Base-by-base conservation (phyloP, 805 yeast genomes). In the Yarrowia sp. region DNA sequence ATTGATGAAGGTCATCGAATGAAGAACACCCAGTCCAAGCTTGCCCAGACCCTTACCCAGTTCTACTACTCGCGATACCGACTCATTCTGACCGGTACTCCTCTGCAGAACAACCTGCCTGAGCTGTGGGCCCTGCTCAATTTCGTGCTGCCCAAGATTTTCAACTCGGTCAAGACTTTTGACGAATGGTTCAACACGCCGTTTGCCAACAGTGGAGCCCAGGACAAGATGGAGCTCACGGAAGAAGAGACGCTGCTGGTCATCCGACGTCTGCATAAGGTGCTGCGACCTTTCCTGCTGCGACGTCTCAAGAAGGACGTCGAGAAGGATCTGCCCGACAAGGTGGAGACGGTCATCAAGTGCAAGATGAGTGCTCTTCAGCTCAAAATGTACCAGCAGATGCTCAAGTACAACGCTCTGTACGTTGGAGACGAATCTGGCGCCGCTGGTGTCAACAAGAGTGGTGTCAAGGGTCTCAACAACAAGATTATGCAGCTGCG, bases 121-220 rank as follows among this genome's bases (percentile, higher is more conserved):
- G 99, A 94, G 79, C 82, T 94, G 70, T 94, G 99, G 99, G 98
- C 98, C 0, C 80, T 94, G 74, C 84, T 94, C 72, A 94, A 94
- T 78, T 94, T 94, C 75, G 98, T 92, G 17, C 80, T 94, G 68
- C 99, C 99, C 13, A 94, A 94, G 77, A 92, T 94, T 79, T 94
- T 94, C 85, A 94, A 95, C 74, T 93, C 98, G 3, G 97, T 91
- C 9, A 94, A 94, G 75, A 89, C 98, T 0, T 94, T 94, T 76
- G 99, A 94, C 77, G 99, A 94, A 74, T 94, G 99, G 99, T 94
- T 94, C 77, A 94, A 94, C 76, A 94, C 98, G 0, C 99, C 99
- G 2, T 94, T 94, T 78, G 97, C 97, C 0, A 94, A 90, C 74
- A 89, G 97, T n/a, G 99, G 99, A 68, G 89, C 93, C 40, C 96